phyloP scores from a whole-genome alignment of 164 flowering plant species.

The Aristolochia californica region DNA sequence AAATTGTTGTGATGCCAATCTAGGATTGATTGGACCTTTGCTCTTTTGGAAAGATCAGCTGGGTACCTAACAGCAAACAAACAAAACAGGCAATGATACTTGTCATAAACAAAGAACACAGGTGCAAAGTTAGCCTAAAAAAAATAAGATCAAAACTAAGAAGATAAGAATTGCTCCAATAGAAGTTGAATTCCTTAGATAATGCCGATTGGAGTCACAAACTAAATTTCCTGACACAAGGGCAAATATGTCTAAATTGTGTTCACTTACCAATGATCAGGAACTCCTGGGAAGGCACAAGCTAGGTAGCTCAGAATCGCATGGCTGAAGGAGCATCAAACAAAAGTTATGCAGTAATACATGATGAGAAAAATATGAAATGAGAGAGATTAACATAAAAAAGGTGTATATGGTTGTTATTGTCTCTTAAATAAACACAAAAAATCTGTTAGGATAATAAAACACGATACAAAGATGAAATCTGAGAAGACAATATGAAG shows the following conservation, averaged over 20 bases:
- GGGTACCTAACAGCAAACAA: conserved; percentile 52
- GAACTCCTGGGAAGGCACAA: conserved; percentile 68
- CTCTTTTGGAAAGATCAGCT: conserved; percentile 66
- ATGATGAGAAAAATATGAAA: not conserved
- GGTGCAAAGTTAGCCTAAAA: not conserved
- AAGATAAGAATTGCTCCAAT: not conserved
- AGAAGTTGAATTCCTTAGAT: too few relatives aligned
- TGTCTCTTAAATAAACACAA: too few relatives aligned
- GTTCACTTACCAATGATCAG: conserved; percentile 72
- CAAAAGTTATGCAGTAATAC: not conserved
- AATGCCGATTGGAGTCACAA: too few relatives aligned
- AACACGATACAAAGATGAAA: too few relatives aligned
- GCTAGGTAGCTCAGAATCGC: conserved; percentile 82
- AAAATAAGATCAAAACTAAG: not conserved
- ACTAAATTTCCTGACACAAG: too few relatives aligned
- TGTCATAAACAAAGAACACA: not conserved
- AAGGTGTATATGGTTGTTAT: too few relatives aligned
- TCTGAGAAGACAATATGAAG: too few relatives aligned
- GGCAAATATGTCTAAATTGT: not conserved
- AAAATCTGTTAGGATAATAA: too few relatives aligned
- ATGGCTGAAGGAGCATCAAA: conserved; percentile 47
- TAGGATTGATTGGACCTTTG: conserved; percentile 66
- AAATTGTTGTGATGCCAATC: conserved; percentile 93
- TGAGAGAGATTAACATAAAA: too few relatives aligned
- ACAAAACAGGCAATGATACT: not conserved